These are phyloP conservation scores for Wakefieldia striispora DNA, from an alignment of 768 basidiomycete species.

Conservation along the genomic window DNA sequence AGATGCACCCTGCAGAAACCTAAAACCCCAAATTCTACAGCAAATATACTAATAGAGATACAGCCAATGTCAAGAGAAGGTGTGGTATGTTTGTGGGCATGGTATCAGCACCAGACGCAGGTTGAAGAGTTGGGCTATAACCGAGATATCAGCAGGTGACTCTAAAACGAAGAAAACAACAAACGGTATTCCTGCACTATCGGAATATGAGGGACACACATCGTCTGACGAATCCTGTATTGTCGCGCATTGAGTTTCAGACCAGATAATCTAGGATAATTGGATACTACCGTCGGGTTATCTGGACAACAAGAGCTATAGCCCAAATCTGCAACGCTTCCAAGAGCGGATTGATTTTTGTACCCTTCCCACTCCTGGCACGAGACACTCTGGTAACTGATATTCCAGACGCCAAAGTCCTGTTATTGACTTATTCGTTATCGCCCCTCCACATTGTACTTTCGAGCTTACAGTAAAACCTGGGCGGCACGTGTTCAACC, in stretches of 20 bases:
- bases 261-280: neutral
- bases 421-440: conserved; percentile 22
- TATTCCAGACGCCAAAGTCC: conserved; percentile 90
- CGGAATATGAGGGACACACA: conserved; percentile 72
- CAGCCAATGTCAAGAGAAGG: conserved; percentile 18
- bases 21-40: conserved; percentile 13
- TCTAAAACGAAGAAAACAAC: conserved; percentile 16
- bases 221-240: conserved; percentile 42
- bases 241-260: conserved; percentile 4
- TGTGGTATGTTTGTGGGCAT: conserved; percentile 12
- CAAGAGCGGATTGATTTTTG: conserved; percentile 57
- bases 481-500: conserved; percentile 34
- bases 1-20: conserved; percentile 1
- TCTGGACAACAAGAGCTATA: conserved; percentile 70
- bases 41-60: conserved; percentile 15
- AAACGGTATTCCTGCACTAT: conserved; percentile 61
- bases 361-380: conserved; percentile 70
- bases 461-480: conserved; percentile 38
- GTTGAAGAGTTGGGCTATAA: conserved; percentile 31
- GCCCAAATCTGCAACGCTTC: conserved; percentile 59
- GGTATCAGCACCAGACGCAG: conserved; percentile 20
- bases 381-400: conserved; percentile 63
- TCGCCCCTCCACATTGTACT: neutral
- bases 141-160: conserved; percentile 5
- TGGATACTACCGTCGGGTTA: conserved; percentile 52